Conservation (phyloP, 345 rosid genomes). For the Dipteronia sinensis region DNA sequence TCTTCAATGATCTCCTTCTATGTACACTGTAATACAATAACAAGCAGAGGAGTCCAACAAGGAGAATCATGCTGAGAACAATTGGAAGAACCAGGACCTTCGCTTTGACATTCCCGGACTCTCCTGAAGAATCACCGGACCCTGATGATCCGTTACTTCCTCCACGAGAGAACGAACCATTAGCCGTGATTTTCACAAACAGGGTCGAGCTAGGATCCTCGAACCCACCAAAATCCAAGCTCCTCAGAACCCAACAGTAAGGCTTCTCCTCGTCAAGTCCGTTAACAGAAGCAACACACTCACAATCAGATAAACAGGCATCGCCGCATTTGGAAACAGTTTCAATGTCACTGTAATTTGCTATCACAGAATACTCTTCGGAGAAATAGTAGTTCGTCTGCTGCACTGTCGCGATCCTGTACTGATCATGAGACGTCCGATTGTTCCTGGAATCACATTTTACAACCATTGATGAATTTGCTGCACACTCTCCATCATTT, state of each 20-base stretch:
- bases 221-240: conserved; percentile 77
- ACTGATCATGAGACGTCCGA: conserved; percentile 25
- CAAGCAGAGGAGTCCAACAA: conserved; percentile 62
- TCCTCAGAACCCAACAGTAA: conserved; percentile 82
- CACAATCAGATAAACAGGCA: conserved; percentile 71
- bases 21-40: conserved; percentile 66
- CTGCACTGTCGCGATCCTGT: conserved; percentile 59
- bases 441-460: conserved; percentile 46
- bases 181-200: conserved; percentile 63
- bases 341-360: conserved; percentile 63
- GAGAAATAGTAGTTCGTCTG: conserved; percentile 83
- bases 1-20: conserved; percentile 53
- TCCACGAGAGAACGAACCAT: conserved; percentile 35
- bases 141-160: neutral
- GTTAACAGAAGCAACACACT: conserved; percentile 84
- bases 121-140: conserved; percentile 23
- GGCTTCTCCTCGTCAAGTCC: conserved; percentile 89
- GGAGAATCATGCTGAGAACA: conserved; percentile 58
- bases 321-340: conserved; percentile 69
- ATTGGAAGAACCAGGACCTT: conserved; percentile 66
- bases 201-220: conserved; percentile 77
- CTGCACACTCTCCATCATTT: conserved; percentile 41
- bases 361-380: conserved; percentile 49
- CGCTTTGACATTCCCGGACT: conserved; percentile 17
- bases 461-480: conserved; percentile 46